Conservation (phyloP, 106 monocot species). For the Dendrobium huoshanense region DNA sequence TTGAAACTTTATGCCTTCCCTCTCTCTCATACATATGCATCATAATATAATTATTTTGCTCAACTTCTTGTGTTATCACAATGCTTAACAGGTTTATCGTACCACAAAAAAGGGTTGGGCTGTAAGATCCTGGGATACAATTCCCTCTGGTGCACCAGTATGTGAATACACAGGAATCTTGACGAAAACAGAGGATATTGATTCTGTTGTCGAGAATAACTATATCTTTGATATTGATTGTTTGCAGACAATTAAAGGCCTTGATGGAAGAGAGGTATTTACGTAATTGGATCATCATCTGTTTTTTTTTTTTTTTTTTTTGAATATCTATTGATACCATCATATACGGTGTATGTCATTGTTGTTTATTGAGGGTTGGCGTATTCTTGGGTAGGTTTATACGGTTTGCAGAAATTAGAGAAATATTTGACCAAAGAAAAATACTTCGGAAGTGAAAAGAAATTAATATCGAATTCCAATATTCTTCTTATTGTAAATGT, state of each 20-base stretch:
- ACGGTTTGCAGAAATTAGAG: neutral
- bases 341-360: neutral
- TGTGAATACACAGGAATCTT: constrained; percentile 83
- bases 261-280: constrained; percentile 88
- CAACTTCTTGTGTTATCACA: neutral
- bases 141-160: constrained; percentile 86
- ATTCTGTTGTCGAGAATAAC: constrained; percentile 43
- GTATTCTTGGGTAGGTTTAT: neutral
- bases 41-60: neutral
- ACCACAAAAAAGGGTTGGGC: constrained; percentile 85
- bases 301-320: no score
- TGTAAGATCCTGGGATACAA: constrained; percentile 88
- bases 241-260: constrained; percentile 72
- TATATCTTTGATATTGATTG: constrained; percentile 95
- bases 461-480: no score
- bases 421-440: neutral
- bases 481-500: no score
- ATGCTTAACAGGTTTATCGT: constrained; percentile 42
- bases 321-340: neutral
- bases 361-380: neutral
- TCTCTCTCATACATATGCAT: neutral
- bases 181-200: constrained; percentile 44
- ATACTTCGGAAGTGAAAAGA: no score
- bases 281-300: neutral
- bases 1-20: neutral